Evolutionary conservation across 2,329 filamentous ascomycete species (phyloP).

Genomic region (Fusarium longipes): DNA sequence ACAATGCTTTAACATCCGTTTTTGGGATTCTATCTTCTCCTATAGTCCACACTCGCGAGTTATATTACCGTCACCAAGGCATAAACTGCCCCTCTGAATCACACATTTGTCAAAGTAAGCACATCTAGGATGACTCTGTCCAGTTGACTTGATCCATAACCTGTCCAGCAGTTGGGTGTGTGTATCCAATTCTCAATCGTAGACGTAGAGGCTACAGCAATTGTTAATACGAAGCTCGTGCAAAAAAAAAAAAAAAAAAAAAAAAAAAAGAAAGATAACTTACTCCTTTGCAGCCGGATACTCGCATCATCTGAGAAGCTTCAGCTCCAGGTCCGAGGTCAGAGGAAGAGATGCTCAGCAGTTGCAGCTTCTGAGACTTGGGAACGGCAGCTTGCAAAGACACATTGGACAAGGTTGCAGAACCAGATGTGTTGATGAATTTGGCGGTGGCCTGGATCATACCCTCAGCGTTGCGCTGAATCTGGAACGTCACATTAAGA

Average conservation of each 20-base stretch:
- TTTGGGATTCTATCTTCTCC: conserved; percentile 44
- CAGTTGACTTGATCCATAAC: conserved; percentile 96
- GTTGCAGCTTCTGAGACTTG: conserved; percentile 92
- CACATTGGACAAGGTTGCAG: conserved; percentile 75
- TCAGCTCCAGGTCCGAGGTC: conserved; percentile 82
- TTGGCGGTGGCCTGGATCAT: conserved; percentile 84
- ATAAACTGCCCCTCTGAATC: conserved; percentile 6
- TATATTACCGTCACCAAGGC: conserved; percentile 35
- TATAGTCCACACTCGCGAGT: conserved; percentile 29
- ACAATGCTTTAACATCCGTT: conserved; percentile 42
- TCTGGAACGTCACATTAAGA: conserved; percentile 80
- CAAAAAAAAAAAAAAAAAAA: not conserved
- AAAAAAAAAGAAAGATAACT: conserved; percentile 58
- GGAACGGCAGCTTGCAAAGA: conserved; percentile 94
- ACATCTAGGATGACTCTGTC: conserved; percentile 72
- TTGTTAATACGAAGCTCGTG: conserved; percentile 2
- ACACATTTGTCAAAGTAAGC: not conserved
- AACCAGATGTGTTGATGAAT: conserved; percentile 81
- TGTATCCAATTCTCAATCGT: conserved; percentile 85
- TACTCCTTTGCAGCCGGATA: conserved; percentile 88
- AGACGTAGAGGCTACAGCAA: conserved; percentile 78
- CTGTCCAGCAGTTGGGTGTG: conserved; percentile 74
- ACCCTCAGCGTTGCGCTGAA: conserved; percentile 84
- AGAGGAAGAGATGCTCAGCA: conserved; percentile 86
- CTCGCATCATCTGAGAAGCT: conserved; percentile 90